A percentile compares a stretch with the other conserved stretches of the same genome.
phyloP scores from a whole-genome alignment of 805 yeast genomes.

The Ogataea minuta region DNA sequence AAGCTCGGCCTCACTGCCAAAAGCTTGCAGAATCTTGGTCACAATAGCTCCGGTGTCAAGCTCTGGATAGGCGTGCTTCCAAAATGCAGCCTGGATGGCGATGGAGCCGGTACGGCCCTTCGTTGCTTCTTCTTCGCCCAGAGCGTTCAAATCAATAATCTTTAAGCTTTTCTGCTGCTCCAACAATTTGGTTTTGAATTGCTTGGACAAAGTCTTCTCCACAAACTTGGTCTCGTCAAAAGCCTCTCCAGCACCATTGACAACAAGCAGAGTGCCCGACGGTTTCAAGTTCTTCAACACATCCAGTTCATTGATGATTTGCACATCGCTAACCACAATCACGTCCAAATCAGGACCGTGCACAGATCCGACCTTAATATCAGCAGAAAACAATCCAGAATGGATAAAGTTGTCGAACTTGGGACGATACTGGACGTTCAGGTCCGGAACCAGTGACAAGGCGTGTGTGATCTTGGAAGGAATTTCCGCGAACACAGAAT shows the following conservation, averaged over 20 bases:
- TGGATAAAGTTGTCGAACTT: slow-evolving; percentile 68
- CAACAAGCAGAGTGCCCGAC: slow-evolving; percentile 55
- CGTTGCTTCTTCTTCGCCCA: slow-evolving; percentile 69
- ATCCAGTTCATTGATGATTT: slow-evolving; percentile 56
- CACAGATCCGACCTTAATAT: slow-evolving; percentile 38
- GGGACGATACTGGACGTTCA: slow-evolving; percentile 54
- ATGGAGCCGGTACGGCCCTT: slow-evolving; percentile 73
- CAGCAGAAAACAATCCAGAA: slow-evolving; percentile 77
- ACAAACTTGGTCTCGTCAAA: slow-evolving; percentile 45
- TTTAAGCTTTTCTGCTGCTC: slow-evolving; percentile 51
- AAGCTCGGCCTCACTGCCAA: slow-evolving; percentile 78
- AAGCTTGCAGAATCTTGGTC: slow-evolving; percentile 74
- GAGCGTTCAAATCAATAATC: slow-evolving; percentile 58
- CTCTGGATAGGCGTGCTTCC: slow-evolving; percentile 66
- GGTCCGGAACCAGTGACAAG: slow-evolving; percentile 58
- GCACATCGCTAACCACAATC: slow-evolving; percentile 59
- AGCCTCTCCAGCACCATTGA: slow-evolving; percentile 34
- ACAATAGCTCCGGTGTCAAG: slow-evolving; percentile 61
- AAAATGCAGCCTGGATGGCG: slow-evolving; percentile 76
- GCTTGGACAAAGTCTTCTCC: slow-evolving; percentile 51
- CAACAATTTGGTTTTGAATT: slow-evolving; percentile 51
- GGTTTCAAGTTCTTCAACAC: slow-evolving; percentile 57
- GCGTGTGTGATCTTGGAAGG: slow-evolving; percentile 68
- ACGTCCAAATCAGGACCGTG: slow-evolving; percentile 59
- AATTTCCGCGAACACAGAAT: slow-evolving; percentile 50